Evolutionary conservation across 2,329 filamentous ascomycete species (phyloP).

Genomic region (Blumeriella jaapii): DNA sequence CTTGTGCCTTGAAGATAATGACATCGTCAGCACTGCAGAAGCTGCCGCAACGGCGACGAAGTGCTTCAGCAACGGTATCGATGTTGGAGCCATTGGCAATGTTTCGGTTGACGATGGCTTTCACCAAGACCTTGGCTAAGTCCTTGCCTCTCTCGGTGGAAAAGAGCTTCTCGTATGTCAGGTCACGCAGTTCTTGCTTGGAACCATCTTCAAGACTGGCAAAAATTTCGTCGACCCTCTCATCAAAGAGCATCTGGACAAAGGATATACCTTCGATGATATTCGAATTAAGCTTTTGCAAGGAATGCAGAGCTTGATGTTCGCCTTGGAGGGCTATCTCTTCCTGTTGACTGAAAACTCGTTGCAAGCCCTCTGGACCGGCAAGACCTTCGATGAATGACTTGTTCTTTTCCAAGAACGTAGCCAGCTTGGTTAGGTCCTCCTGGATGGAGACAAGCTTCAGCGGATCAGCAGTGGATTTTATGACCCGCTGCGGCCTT

Average conservation of each 20-base stretch:
- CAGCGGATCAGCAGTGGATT: constrained; percentile 50
- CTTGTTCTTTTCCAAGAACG: constrained; percentile 79
- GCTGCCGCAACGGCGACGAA: constrained; percentile 82
- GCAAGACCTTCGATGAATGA: constrained; percentile 86
- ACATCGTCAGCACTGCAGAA: constrained; percentile 98
- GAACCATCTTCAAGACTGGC: constrained; percentile 59
- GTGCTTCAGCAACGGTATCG: constrained; percentile 90
- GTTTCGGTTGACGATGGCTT: constrained; percentile 95
- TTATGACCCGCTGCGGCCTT: constrained; percentile 43
- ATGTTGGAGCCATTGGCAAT: constrained; percentile 96
- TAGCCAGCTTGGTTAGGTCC: constrained; percentile 64
- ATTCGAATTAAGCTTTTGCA: constrained; percentile 75
- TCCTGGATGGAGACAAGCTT: constrained; percentile 73
- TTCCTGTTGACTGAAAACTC: constrained; percentile 71
- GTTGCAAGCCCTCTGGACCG: constrained; percentile 76
- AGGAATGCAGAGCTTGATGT: constrained; percentile 79
- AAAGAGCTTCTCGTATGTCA: constrained; percentile 86
- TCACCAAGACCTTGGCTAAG: constrained; percentile 86
- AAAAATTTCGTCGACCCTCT: constrained; percentile 82
- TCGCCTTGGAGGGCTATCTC: constrained; percentile 89
- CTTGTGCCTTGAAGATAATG: constrained; percentile 95
- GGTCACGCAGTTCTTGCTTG: constrained; percentile 55
- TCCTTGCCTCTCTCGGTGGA: constrained; percentile 69
- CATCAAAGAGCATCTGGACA: constrained; percentile 86
- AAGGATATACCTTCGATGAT: constrained; percentile 97